Evolutionary conservation across 2,329 filamentous ascomycete genomes (phyloP), one percentile per base, ranked within the genome.

Genomic region (Didymosphaeria variabile): DNA sequence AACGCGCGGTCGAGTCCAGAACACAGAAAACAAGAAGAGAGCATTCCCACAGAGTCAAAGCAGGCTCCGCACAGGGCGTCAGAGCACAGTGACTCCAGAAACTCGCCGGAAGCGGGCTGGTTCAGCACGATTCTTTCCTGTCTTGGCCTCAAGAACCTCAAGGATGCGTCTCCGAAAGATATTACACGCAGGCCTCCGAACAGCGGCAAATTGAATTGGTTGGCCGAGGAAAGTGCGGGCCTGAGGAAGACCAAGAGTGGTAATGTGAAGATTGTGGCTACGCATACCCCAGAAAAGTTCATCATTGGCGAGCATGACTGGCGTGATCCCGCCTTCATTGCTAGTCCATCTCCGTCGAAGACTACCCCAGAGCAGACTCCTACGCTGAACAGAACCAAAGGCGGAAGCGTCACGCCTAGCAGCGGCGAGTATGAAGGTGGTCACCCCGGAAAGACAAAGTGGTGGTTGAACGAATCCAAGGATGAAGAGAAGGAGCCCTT

Each of bases 221-320:
- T 90, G 23, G 86, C 90, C 63, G 87, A 91, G 32, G 26, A 21
- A 21, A n/a, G 36, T n/a, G 53, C 54, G 90, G 87, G 81, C 10
- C 32, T 38, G 87, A 89, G 71, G 78, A 84, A 72, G 73, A 81
- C 68, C 71, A 74, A n/a, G 75, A 76, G 42, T 66, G 61, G 61
- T 26, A 55, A 45, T 19, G 46, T 60, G 26, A 58, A 61, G 52
- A 26, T 63, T 23, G 34, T 58, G 34, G 17, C 61, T 15, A 59
- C 58, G 26, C 55, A 50, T n/a, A 38, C 52, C n/a, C 52, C 66
- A 50, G 68, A 93, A 74, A 87, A 85, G 59, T 94, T 94, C 73
- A 85, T 91, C 47, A 94, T 94, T 69, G 92, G 91, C n/a, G 88
- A 93, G 13, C 91, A 95, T 67, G 92, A 95, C 73, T 94, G 92